Evolutionary conservation across 78 protist genomes (phyloP).

Genomic region (Thecamonas trahens): DNA sequence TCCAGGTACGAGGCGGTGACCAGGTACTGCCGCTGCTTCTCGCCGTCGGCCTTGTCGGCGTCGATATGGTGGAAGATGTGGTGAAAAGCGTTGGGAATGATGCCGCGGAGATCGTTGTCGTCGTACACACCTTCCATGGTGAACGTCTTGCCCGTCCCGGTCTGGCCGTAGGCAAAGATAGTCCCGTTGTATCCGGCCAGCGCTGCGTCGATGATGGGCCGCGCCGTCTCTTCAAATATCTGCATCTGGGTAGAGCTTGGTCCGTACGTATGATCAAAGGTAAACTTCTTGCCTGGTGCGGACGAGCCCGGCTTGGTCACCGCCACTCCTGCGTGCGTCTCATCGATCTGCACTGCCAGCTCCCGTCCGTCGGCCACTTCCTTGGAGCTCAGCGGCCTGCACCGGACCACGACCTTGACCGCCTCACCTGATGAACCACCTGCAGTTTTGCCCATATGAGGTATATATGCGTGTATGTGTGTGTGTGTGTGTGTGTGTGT

Average conservation of each 20-base stretch:
- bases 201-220: constrained; percentile 30
- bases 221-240: constrained; percentile 17
- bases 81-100: constrained; percentile 49
- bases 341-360: not conserved
- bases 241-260: constrained; percentile 5
- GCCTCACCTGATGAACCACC: no score
- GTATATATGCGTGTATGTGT: no score
- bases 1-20: constrained; percentile 62
- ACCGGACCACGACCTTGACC: constrained; percentile 31
- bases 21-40: constrained; percentile 16
- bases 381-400: constrained; percentile 30
- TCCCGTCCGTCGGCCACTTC: constrained; percentile 6
- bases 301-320: not conserved
- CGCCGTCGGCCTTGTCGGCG: not conserved
- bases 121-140: constrained; percentile 27
- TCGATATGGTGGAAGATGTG: constrained; percentile 40
- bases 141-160: constrained; percentile 46
- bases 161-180: constrained; percentile 65
- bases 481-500: no score
- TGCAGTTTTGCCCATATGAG: no score
- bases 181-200: constrained; percentile 58
- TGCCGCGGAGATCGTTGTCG: constrained; percentile 40
- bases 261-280: constrained; percentile 21
- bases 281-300: constrained; percentile 18
- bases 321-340: not conserved